Evolutionary conservation across 2,329 filamentous ascomycete species (phyloP), one percentile per base, ranked within the genome.

Genomic region (Talaromyces atroroseus): DNA sequence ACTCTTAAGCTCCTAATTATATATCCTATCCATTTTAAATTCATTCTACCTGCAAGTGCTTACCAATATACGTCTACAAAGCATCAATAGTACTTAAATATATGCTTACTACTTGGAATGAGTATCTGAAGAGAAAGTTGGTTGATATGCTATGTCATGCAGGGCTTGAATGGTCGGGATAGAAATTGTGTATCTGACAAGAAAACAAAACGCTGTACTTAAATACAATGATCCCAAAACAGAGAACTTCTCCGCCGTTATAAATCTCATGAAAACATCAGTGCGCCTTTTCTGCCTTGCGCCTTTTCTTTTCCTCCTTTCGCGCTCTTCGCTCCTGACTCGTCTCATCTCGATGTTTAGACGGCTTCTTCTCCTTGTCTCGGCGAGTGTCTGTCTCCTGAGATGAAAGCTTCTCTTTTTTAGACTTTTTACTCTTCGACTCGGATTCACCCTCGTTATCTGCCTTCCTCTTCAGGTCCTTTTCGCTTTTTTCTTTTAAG

Each of bases 401-500:
- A 38, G 61, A 63, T 24, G 67, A 63, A 46, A 14, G 60, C 3
- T 52, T 54, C 12, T 55, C 52, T 16, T 58, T 73, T 63, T 74
- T 76, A 14, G 69, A 69, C 62, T 75, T 75, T 64, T 74, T 75
- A 34, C 68, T 54, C 14, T 54, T 29, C 59, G 57, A 5, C 62
- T 59, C 57, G 65, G 65, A 23, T 58, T 61, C 40, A 54, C 62
- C 36, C 68, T 69, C 16, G 56, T 71, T 69, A 8, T 66, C 66
- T 32, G 68, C 64, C 34, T 75, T 74, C 23, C 72, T 65, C 65
- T 74, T 75, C 49, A 68, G 68, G 46, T 71, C 66, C 48, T 72
- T 66, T 32, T 66, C 66, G 26, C 66, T 64, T 36, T 75, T 74
- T n/a, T 71, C 64, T 64, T 73, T 74, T 46, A 68, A 67, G 48